Base-by-base conservation (phyloP, 2,329 filamentous ascomycete species). In the Aurifilum marmelostoma region DNA sequence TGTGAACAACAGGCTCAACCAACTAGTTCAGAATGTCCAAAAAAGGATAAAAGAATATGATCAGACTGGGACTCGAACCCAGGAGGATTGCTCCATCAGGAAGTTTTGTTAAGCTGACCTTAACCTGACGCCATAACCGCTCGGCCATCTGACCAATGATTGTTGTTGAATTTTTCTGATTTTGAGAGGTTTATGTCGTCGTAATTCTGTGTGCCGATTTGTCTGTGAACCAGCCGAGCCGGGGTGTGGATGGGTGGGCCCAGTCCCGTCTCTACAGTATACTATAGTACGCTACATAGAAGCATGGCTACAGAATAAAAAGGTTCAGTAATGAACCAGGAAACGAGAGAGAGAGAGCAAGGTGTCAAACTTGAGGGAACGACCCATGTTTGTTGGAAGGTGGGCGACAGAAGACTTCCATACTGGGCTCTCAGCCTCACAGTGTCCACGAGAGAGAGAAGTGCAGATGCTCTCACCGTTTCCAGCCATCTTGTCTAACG, bases 71-170 rank as follows among this genome's bases (percentile, higher is more conserved):
- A 59, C 18, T 59, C 29, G 56, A 59, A 59, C 56, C 32, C 56
- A 37, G 29, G 56, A 34, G 56, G 56, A 37, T 59, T 59, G 56
- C 56, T 37, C 56, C 56, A 59, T 37, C 56, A 59, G 56, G 56
- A 59, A 59, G 16, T n/a, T n/a, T 5, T 59, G 56, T 59, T 59
- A 59, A 59, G 56, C 18, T 59, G 21, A 37, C 56, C 56, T 59
- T 59, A 59, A 59, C 56, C 56, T 59, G 59, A 37, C 59, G 59
- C 59, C 59, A 62, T 62, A 62, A 62, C 59, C 59, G 34, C 59
- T 62, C 59, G 59, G 59, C 59, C 59, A 62, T 41, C 59, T 62
- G 18, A 62, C 59, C 59, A 37, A 61, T 39, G n/a, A 27, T 24
- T 41, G 34, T 61, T 61, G 58, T 5, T 24, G 34, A 34, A 61